phyloP scores from a whole-genome alignment of 2,329 filamentous ascomycete species.

The Pseudocercospora pini-densiflorae region DNA sequence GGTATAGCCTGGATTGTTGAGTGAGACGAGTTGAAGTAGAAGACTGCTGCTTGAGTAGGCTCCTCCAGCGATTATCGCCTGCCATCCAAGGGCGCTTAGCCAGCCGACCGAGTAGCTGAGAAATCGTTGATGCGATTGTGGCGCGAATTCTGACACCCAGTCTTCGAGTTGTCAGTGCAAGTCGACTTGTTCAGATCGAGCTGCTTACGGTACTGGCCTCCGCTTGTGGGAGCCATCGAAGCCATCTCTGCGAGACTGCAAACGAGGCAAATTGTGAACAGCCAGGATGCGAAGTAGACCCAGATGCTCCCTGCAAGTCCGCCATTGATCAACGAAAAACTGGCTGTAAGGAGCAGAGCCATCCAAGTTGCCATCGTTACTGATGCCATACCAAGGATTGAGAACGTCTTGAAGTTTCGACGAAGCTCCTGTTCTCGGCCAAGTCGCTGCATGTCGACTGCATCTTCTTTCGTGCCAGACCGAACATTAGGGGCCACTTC shows the following conservation, averaged over 20 bases:
- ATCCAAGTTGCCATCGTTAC: slow-evolving; percentile 30
- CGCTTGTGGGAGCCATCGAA: slow-evolving; percentile 35
- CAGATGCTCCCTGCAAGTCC: slow-evolving; percentile 28
- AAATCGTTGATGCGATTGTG: slow-evolving; percentile 22
- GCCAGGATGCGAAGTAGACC: slow-evolving; percentile 27
- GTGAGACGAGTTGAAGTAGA: slow-evolving; percentile 11
- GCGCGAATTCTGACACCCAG: slow-evolving; percentile 31
- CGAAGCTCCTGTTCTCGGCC: slow-evolving; percentile 17
- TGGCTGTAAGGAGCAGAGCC: too few relatives aligned
- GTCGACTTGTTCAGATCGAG: too few relatives aligned
- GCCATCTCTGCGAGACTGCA: slow-evolving; percentile 34
- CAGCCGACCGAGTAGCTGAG: slow-evolving; percentile 23
- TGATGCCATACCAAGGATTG: slow-evolving; percentile 14
- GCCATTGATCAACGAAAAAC: slow-evolving; percentile 34
- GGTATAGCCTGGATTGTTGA: slow-evolving; percentile 19
- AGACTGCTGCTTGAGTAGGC: slow-evolving; percentile 6
- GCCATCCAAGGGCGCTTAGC: slow-evolving; percentile 21
- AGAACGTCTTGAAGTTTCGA: slow-evolving; percentile 15
- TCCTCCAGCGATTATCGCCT: slow-evolving; percentile 10
- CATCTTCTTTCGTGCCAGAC: too few relatives aligned
- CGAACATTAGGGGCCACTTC: too few relatives aligned
- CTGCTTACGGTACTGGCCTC: too few relatives aligned
- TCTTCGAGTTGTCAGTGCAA: too few relatives aligned
- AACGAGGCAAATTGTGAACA: slow-evolving; percentile 27
- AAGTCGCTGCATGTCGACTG: slow-evolving; percentile 19